Evolutionary conservation across 495 filamentous ascomycete genomes (phyloP).

Genomic region (Stereocaulon alpinum): DNA sequence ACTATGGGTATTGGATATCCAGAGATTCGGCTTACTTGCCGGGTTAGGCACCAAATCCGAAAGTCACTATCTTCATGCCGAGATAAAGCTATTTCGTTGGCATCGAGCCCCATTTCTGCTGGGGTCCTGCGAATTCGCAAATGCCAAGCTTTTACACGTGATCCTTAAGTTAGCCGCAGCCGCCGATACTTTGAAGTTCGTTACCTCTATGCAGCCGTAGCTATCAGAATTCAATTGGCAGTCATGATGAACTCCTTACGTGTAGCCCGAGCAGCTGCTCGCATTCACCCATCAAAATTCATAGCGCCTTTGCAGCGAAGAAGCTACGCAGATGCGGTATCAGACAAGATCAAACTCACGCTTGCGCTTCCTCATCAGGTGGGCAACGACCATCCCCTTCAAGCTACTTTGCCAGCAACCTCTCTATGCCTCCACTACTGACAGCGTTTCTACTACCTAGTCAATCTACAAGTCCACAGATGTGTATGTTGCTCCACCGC

Average conservation of each 20-base stretch:
- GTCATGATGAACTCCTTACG: slow-evolving; percentile 80
- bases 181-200: background rate
- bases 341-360: slow-evolving; percentile 96
- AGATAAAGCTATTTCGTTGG: background rate
- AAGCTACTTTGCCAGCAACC: background rate
- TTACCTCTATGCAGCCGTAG: background rate
- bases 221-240: background rate
- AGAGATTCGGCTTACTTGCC: background rate
- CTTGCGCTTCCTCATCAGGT: slow-evolving; percentile 97
- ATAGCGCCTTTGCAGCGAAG: slow-evolving; percentile 66
- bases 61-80: no score
- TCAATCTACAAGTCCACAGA: slow-evolving; percentile 65
- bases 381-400: slow-evolving; percentile 28
- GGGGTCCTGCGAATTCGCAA: background rate
- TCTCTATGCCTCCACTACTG: slow-evolving; percentile 14
- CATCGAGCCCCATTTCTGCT: background rate
- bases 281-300: slow-evolving; percentile 61
- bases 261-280: slow-evolving; percentile 75
- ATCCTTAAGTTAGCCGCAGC: background rate
- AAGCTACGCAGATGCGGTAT: slow-evolving; percentile 86
- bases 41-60: no score
- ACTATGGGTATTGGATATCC: background rate
- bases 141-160: background rate
- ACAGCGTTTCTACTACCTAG: slow-evolving; percentile 29
- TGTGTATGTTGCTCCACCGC: slow-evolving; percentile 47